These are phyloP conservation scores for Ramalina intermedia DNA, from an alignment of 495 filamentous ascomycete species.

Conservation along the genomic window DNA sequence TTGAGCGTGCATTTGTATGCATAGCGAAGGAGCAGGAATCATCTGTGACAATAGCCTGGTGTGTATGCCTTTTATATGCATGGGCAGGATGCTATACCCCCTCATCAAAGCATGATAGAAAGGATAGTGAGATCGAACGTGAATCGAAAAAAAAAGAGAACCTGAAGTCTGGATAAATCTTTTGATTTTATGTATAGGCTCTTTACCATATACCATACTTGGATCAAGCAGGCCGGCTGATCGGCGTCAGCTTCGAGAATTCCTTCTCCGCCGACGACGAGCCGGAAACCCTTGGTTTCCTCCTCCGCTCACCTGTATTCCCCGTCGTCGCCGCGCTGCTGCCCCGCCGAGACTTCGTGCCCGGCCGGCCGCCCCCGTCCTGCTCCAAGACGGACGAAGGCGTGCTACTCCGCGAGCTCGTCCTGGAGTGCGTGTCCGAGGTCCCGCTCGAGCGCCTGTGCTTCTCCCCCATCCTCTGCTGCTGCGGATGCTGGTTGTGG, in stretches of 20 bases:
- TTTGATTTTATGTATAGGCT: background rate
- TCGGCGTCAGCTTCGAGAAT: constrained; percentile 4
- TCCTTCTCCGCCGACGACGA: constrained; percentile 1
- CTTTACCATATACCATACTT: background rate
- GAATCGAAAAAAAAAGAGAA: background rate
- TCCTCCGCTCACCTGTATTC: constrained; percentile 13
- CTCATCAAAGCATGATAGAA: too few relatives aligned
- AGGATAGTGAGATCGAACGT: background rate
- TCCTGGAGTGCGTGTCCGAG: constrained; percentile 33
- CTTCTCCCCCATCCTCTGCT: constrained; percentile 9
- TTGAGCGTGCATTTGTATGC: too few relatives aligned
- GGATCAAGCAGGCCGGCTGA: constrained; percentile 10
- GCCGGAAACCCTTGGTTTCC: constrained; percentile 8
- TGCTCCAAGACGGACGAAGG: constrained; percentile 17
- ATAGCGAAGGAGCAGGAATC: too few relatives aligned
- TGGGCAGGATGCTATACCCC: too few relatives aligned
- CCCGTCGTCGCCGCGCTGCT: constrained; percentile 12
- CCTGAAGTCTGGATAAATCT: background rate
- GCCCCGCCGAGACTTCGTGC: background rate
- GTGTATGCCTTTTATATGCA: too few relatives aligned
- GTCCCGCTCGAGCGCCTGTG: constrained; percentile 21
- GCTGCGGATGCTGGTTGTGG: constrained; percentile 25
- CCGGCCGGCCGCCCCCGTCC: constrained; percentile 2
- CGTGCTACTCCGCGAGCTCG: constrained; percentile 35
- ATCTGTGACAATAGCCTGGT: too few relatives aligned